Conservation (phyloP, 208 protist genomes). For the Borovskyia barvae region DNA sequence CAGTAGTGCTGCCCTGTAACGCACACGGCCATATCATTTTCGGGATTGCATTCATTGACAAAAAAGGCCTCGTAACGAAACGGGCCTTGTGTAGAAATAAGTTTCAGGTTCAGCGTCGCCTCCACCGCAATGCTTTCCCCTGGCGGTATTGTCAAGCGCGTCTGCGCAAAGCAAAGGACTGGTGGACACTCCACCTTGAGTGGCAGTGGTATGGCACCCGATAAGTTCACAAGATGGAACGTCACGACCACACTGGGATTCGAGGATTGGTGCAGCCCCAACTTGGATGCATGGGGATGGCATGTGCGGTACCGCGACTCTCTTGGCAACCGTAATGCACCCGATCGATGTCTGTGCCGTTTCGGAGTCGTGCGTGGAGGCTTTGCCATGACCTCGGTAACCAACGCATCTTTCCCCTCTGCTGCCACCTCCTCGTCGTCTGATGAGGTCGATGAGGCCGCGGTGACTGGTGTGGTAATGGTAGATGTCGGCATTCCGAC, state of each 20-base stretch:
- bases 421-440: constrained; percentile 6
- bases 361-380: too few relatives aligned
- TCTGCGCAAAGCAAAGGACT: constrained; percentile 59
- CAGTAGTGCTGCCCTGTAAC: constrained; percentile 82
- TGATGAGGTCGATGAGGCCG: background rate
- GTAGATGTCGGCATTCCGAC: constrained; percentile 20
- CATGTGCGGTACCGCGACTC: constrained; percentile 20
- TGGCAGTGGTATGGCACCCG: constrained; percentile 58
- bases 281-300: constrained; percentile 7
- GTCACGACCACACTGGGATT: constrained; percentile 13
- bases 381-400: too few relatives aligned
- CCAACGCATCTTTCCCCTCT: too few relatives aligned
- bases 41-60: constrained; percentile 81
- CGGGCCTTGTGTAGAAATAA: constrained; percentile 66
- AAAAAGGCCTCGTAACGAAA: constrained; percentile 82
- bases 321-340: too few relatives aligned
- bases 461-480: constrained; percentile 2
- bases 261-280: constrained; percentile 6
- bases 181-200: constrained; percentile 78
- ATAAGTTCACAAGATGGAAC: constrained; percentile 64
- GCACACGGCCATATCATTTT: constrained; percentile 84
- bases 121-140: constrained; percentile 48
- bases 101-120: constrained; percentile 53
- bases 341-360: too few relatives aligned
- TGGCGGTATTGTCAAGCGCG: constrained; percentile 57